Conservation (phyloP, 495 filamentous ascomycete species). For the Neurospora tetrasperma region DNA sequence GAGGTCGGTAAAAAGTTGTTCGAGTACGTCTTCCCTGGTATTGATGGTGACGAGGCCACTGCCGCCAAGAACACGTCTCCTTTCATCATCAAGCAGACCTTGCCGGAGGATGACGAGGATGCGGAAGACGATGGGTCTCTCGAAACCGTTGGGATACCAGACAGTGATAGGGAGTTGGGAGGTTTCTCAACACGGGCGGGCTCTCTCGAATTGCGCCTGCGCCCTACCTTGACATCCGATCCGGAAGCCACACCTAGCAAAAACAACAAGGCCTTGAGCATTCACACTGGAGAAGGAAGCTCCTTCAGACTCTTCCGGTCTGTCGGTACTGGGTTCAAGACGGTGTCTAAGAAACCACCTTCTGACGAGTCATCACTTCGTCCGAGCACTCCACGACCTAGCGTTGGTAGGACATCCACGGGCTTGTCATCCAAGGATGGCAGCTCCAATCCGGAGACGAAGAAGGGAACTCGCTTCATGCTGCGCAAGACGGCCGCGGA, state of each 20-base stretch:
- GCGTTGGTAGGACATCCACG: slow-evolving; percentile 42
- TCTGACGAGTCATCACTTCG: slow-evolving; percentile 49
- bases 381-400: slow-evolving; percentile 33
- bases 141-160: slow-evolving; percentile 11
- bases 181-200: slow-evolving; percentile 47
- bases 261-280: slow-evolving; percentile 40
- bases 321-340: slow-evolving; percentile 26
- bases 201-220: slow-evolving; percentile 65
- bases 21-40: slow-evolving; percentile 92
- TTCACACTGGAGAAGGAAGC: slow-evolving; percentile 36
- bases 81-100: slow-evolving; percentile 71
- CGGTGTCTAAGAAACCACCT: slow-evolving; percentile 51
- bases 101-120: slow-evolving; percentile 55
- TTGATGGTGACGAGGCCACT: slow-evolving; percentile 41
- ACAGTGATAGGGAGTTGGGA: slow-evolving; percentile 24
- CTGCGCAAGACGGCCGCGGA: slow-evolving; percentile 27
- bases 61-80: slow-evolving; percentile 56
- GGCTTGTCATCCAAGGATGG: slow-evolving; percentile 34
- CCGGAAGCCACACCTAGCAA: slow-evolving; percentile 32
- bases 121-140: slow-evolving; percentile 30
- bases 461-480: slow-evolving; percentile 39
- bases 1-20: slow-evolving; percentile 91
- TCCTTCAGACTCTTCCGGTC: slow-evolving; percentile 46
- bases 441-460: slow-evolving; percentile 34
- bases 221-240: slow-evolving; percentile 63